A percentile compares a stretch with the other conserved stretches of the same genome.
These are phyloP conservation scores for Phytophthora pisi DNA, from an alignment of 352 stramenopile genomes.

Conservation along the genomic window DNA sequence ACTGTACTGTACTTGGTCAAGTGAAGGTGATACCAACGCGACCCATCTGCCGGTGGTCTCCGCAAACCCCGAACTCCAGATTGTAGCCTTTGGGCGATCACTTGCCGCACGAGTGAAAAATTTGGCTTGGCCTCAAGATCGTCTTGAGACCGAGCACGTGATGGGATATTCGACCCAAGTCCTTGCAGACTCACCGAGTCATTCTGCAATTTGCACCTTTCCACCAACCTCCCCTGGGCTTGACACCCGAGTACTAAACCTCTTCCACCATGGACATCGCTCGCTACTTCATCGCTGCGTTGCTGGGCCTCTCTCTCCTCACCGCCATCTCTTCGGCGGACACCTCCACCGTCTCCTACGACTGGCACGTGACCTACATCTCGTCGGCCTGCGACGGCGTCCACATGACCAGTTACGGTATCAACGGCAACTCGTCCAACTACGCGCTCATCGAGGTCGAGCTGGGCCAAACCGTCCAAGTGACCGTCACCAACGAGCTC, in stretches of 20 bases:
- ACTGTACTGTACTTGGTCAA: background rate
- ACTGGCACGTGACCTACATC: constrained; percentile 35
- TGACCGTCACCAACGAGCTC: constrained; percentile 32
- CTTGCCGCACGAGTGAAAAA: background rate
- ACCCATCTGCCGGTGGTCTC: constrained; percentile 4
- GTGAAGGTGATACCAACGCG: constrained; percentile 11
- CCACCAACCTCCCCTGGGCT: constrained; percentile 11
- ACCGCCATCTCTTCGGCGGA: constrained; percentile 2
- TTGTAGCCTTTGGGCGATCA: constrained; percentile 10
- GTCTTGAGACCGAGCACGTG: background rate
- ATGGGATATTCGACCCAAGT: background rate
- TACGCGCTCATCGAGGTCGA: constrained; percentile 28
- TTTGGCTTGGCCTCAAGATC: constrained; percentile 3
- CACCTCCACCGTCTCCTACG: constrained; percentile 28
- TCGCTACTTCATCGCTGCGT: constrained; percentile 9
- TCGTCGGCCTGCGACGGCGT: constrained; percentile 30
- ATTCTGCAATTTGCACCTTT: constrained; percentile 37
- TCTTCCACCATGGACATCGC: constrained; percentile 12
- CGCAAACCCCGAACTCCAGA: constrained; percentile 1
- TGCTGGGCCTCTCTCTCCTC: constrained; percentile 7
- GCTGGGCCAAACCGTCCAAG: constrained; percentile 31
- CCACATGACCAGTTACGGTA: constrained; percentile 23
- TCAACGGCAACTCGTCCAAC: constrained; percentile 22
- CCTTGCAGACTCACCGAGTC: constrained; percentile 1
- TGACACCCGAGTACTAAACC: constrained; percentile 16